Percentiles rank a stretch among this genome's conserved stretches.
phyloP scores from a whole-genome alignment of 2,329 filamentous ascomycete species.

The Phyllosticta citriasiana region DNA sequence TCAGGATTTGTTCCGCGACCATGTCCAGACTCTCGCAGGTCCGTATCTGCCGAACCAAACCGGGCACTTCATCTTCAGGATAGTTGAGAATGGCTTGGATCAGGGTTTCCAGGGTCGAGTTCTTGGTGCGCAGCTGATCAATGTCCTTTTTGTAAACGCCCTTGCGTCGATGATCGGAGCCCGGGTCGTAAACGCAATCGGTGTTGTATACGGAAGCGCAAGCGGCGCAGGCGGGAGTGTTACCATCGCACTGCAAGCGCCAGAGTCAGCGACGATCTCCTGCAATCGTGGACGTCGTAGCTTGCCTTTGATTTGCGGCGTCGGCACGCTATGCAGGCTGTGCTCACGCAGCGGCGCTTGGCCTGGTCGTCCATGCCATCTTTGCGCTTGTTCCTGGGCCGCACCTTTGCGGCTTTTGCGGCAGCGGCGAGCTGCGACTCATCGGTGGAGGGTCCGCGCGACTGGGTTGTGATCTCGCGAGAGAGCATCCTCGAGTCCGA shows the following conservation, averaged over 20 bases:
- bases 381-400: slow-evolving; percentile 23
- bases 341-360: slow-evolving; percentile 34
- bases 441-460: neutral
- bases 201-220: slow-evolving; percentile 89
- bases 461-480: neutral
- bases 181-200: slow-evolving; percentile 88
- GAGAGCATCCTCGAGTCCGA: slow-evolving; percentile 15
- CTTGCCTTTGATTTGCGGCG: slow-evolving; percentile 32
- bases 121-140: slow-evolving; percentile 76
- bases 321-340: slow-evolving; percentile 31
- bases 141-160: slow-evolving; percentile 94
- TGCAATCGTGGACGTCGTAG: slow-evolving; percentile 3
- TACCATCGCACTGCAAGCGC: slow-evolving; percentile 63
- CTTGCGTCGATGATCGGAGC: slow-evolving; percentile 90
- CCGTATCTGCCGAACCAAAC: slow-evolving; percentile 75
- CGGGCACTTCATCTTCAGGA: slow-evolving; percentile 73
- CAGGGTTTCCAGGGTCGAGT: slow-evolving; percentile 81
- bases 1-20: slow-evolving; percentile 50
- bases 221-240: slow-evolving; percentile 84
- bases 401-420: slow-evolving; percentile 19
- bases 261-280: slow-evolving; percentile 12
- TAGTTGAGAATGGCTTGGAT: slow-evolving; percentile 89
- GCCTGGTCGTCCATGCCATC: slow-evolving; percentile 28
- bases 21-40: slow-evolving; percentile 67
- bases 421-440: neutral